These are phyloP conservation scores for Fusarium solani-melongenae DNA, from an alignment of 2,329 filamentous ascomycete genomes.

Conservation along the genomic window DNA sequence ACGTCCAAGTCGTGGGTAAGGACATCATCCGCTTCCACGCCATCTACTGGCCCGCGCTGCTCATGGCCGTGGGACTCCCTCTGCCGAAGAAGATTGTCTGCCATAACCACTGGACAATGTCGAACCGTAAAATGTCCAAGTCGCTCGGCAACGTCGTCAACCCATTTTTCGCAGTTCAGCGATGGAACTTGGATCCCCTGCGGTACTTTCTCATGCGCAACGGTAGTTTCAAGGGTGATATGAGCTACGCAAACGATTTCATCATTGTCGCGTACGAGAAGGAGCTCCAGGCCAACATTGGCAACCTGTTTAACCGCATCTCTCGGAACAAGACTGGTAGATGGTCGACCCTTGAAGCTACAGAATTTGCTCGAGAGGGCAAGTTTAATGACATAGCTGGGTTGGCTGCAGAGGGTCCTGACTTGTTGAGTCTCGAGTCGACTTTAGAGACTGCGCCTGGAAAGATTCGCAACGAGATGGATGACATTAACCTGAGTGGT, in stretches of 20 bases:
- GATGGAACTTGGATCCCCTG: conserved; percentile 88
- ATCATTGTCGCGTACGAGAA: conserved; percentile 85
- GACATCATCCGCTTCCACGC: conserved; percentile 97
- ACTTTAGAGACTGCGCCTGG: conserved; percentile 41
- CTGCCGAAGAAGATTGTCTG: conserved; percentile 83
- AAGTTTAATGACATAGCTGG: conserved; percentile 29
- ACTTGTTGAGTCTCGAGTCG: conserved; percentile 44
- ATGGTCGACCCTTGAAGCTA: conserved; percentile 74
- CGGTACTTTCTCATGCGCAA: conserved; percentile 89
- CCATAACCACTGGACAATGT: conserved; percentile 96
- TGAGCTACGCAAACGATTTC: conserved; percentile 83
- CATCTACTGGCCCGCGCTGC: conserved; percentile 97
- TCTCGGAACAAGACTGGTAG: conserved; percentile 66
- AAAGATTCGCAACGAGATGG: conserved; percentile 66
- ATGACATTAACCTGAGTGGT: conserved; percentile 68
- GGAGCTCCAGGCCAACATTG: conserved; percentile 78
- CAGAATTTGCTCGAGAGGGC: conserved; percentile 51
- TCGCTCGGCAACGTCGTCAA: conserved; percentile 95
- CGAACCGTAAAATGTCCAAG: conserved; percentile 94
- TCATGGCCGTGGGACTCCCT: conserved; percentile 87
- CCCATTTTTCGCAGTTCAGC: conserved; percentile 88
- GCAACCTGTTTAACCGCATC: conserved; percentile 82
- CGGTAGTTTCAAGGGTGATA: conserved; percentile 80
- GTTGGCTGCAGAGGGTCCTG: neutral
- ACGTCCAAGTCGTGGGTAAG: conserved; percentile 94